Percentiles rank a stretch among this genome's conserved stretches.
Evolutionary conservation across 1,284 basidiomycete genomes (phyloP).

Genomic region (Tausonia pullulans): DNA sequence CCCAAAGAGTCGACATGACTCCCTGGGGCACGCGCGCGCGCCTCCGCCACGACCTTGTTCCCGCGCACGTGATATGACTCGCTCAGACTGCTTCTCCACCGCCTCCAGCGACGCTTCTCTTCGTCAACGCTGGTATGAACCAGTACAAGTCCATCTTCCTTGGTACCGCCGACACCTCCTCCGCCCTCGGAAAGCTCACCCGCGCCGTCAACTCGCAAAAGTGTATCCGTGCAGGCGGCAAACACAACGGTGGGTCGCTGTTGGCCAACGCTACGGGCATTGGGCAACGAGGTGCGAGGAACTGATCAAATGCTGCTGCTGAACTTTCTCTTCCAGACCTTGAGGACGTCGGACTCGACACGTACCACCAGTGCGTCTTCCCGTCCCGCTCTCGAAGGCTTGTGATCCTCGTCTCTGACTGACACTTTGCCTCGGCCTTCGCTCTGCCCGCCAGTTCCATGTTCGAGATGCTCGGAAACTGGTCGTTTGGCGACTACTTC

Average conservation of each 20-base stretch:
- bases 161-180: conserved; percentile 88
- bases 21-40: not conserved
- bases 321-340: conserved; percentile 49
- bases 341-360: conserved; percentile 97
- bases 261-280: not conserved
- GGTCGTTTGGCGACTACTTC: conserved; percentile 99
- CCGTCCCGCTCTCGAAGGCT: not conserved
- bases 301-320: not conserved
- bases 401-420: not conserved
- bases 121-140: conserved; percentile 98
- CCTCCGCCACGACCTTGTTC: too few relatives aligned
- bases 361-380: conserved; percentile 50
- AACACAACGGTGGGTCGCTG: conserved; percentile 70
- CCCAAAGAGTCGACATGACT: not conserved
- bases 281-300: not conserved
- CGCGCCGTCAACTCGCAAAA: conserved; percentile 94
- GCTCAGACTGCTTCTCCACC: not conserved
- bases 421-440: not conserved
- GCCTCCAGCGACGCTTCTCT: conserved; percentile 71
- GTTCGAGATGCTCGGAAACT: conserved; percentile 99
- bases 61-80: not conserved
- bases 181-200: conserved; percentile 73
- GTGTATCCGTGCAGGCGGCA: conserved; percentile 95
- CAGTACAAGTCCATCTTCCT: conserved; percentile 97
- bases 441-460: conserved; percentile 54